Conservation (phyloP, 2,329 filamentous ascomycete species). For the Trichoderma guizhouense region DNA sequence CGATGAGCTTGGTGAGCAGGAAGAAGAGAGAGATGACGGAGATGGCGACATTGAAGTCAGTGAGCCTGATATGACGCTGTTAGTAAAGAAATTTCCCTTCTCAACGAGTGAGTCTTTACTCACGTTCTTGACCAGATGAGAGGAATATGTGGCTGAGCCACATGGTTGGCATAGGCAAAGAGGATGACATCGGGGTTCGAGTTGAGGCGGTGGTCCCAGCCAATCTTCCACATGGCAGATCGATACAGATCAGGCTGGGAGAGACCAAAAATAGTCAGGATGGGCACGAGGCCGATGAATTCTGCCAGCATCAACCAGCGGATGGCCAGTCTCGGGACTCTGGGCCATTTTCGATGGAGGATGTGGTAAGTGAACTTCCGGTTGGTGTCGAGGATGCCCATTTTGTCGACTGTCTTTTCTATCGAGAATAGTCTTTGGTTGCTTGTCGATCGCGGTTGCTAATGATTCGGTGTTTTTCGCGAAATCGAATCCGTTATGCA, state of each 20-base stretch:
- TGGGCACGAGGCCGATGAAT: constrained; percentile 60
- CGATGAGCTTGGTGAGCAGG: constrained; percentile 65
- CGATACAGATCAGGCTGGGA: constrained; percentile 71
- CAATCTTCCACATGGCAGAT: constrained; percentile 69
- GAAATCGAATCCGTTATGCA: neutral
- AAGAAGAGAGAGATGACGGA: constrained; percentile 74
- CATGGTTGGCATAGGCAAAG: constrained; percentile 71
- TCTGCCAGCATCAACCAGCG: constrained; percentile 65
- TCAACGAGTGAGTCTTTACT: constrained; percentile 35
- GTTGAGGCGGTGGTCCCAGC: constrained; percentile 68
- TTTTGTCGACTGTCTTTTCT: neutral
- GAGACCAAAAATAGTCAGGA: constrained; percentile 69
- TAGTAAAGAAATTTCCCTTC: neutral
- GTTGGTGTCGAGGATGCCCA: neutral
- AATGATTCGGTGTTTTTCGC: neutral
- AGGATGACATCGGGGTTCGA: constrained; percentile 66
- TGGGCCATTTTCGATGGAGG: constrained; percentile 58
- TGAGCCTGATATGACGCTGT: constrained; percentile 52
- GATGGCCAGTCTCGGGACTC: constrained; percentile 48
- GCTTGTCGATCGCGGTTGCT: neutral
- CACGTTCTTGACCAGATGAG: constrained; percentile 72
- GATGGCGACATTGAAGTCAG: constrained; percentile 72
- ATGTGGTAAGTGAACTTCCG: constrained; percentile 44
- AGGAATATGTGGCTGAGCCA: constrained; percentile 58
- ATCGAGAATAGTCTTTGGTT: neutral